Evolutionary conservation across 2,329 filamentous ascomycete species (phyloP), one percentile per base, ranked within the genome.

Genomic region (Nothophoma quercina): DNA sequence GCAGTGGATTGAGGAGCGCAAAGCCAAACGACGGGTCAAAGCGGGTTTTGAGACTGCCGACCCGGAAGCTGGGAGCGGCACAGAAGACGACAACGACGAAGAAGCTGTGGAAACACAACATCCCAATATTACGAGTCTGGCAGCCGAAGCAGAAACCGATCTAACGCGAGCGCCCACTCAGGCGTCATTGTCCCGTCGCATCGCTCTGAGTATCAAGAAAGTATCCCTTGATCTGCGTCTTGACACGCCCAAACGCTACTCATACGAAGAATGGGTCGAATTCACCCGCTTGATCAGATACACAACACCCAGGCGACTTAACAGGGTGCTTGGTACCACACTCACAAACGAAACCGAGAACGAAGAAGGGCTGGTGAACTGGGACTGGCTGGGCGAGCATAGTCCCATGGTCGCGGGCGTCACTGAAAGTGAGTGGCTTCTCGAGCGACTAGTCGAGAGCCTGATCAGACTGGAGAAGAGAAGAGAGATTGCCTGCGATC

Each of bases 261-360:
- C 79, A 0, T 97, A 92, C 58, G 86, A 92, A 60, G 88, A 96
- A 69, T 96, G 92, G 93, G 88, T 89, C 0, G 90, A 90, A 78
- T 95, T 91, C 63, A 87, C 93, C 7, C 83, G 85, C 18, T 80
- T 96, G 25, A 89, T 96, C 29, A 78, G 83, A 2, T 86, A 87
- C 59, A 77, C 78, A 1, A 64, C 59, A 4, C 60, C 55, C 2
- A 44, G 51, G 8, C 59, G 56, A 0, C 34, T 65, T 3, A 49
- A 64, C 26, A 45, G 43, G n/a, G 41, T 48, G 9, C n/a, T 47
- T 6, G 46, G 40, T 7, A 51, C 48, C 1, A 53, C 21, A 5
- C 35, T 30, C 13, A 39, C 9, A 35, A 50, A 29, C 22, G 47
- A 42, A 35, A 63, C 9, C 7, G 82, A 84, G 50, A 81, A 83